Conservation (phyloP, 2,329 filamentous ascomycete species). For the Cercospora sp. region DNA sequence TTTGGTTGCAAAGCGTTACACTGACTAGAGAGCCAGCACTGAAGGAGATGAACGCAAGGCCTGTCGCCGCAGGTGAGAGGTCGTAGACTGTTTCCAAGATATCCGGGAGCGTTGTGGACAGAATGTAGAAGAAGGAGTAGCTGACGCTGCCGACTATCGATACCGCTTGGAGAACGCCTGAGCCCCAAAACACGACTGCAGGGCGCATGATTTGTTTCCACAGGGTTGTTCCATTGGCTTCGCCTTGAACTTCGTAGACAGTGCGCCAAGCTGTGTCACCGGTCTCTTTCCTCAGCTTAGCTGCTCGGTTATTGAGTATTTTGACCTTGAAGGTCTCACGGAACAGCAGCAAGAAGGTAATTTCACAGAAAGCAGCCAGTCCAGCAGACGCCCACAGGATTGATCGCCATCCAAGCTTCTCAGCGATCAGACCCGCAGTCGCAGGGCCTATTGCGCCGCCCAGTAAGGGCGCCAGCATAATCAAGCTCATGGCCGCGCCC, state of each 20-base stretch:
- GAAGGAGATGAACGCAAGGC: constrained; percentile 57
- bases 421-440: constrained; percentile 56
- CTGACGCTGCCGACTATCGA: constrained; percentile 45
- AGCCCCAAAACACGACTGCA: constrained; percentile 47
- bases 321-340: constrained; percentile 62
- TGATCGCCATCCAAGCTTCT: constrained; percentile 57
- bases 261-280: constrained; percentile 21
- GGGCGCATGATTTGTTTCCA: constrained; percentile 46
- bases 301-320: constrained; percentile 52
- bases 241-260: constrained; percentile 23
- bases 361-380: constrained; percentile 52
- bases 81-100: constrained; percentile 46
- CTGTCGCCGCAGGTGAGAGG: constrained; percentile 53
- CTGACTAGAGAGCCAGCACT: constrained; percentile 49
- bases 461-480: constrained; percentile 59
- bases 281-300: constrained; percentile 30
- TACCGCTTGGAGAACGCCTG: constrained; percentile 57
- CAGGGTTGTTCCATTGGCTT: constrained; percentile 23
- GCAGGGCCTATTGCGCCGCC: constrained; percentile 60
- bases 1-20: constrained; percentile 40
- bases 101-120: constrained; percentile 48
- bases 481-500: constrained; percentile 59
- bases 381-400: constrained; percentile 54
- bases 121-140: constrained; percentile 50
- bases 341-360: constrained; percentile 54